Evolutionary conservation across 805 yeast species (phyloP), one percentile per base, ranked within the genome.

Genomic region (Maudiozyma pseudohumilis): DNA sequence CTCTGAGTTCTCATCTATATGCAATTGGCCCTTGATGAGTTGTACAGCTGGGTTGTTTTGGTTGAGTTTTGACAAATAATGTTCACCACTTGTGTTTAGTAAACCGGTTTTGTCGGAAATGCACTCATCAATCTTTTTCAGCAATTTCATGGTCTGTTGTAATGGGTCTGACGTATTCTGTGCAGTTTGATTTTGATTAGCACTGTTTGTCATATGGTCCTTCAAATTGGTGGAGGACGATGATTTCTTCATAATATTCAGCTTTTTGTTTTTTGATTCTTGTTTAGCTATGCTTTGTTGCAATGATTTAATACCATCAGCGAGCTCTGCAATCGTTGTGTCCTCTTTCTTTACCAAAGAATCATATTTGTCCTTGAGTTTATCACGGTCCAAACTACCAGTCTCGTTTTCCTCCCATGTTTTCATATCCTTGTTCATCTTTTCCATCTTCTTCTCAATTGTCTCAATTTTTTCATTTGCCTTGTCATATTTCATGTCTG

Each of bases 401-500:
- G 35, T 24, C 32, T 50, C 53, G 31, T 43, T 45, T 15, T 27
- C 29, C 7, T 42, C 35, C 62, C 62, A 57, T n/a, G 34, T 38
- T 10, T 39, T 29, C 49, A 58, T 54, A 25, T 55, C 59, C 5
- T 41, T 40, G 17, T 53, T 44, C 61, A 58, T 55, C 38, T 47
- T 55, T 6, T 27, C 26, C 5, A 50, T 45, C 32, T 56, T 58
- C 7, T 41, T 34, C 15, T 40, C 38, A n/a, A 51, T 32, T 16
- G 48, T 52, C 11, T 46, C 47, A 16, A 58, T 53, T 16, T 53
- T 55, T 36, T 52, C 50, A 27, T 47, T 49, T 11, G 55, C 32
- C 36, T 57, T 57, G 16, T 50, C 54, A 32, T 50, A 36, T 35
- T 59, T 55, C 32, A 55, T 40, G 34, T 59, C 63, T 34, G 52